Percentiles rank a stretch among this genome's conserved stretches.
These are phyloP conservation scores for Lentithecium fluviatile DNA, from an alignment of 495 filamentous ascomycete genomes.

Conservation along the genomic window DNA sequence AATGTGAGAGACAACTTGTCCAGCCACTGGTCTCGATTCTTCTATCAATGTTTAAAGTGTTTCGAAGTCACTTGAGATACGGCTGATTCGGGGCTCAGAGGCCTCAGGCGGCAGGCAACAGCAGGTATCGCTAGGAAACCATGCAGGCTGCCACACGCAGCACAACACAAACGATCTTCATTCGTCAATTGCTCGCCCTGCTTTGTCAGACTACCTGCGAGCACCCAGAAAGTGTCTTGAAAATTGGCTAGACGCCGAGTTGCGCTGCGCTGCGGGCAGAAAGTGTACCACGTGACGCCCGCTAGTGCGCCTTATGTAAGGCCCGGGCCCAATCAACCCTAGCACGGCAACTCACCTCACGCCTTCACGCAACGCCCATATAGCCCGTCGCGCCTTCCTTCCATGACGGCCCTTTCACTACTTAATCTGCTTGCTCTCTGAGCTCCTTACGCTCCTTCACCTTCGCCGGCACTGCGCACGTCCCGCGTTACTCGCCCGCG, in stretches of 20 bases:
- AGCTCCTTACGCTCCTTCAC: conserved; percentile 24
- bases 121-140: conserved; percentile 28
- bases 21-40: not conserved
- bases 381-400: conserved; percentile 11
- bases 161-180: not conserved
- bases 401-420: conserved; percentile 24
- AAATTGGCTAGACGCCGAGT: too few species aligned
- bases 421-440: conserved; percentile 25
- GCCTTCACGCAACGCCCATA: not conserved
- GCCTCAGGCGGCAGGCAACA: conserved; percentile 27
- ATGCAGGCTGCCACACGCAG: conserved; percentile 11
- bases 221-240: too few species aligned
- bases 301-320: not conserved
- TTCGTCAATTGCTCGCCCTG: not conserved
- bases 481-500: conserved; percentile 3
- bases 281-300: too few species aligned
- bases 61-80: not conserved
- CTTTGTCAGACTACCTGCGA: not conserved
- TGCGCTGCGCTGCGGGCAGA: too few species aligned
- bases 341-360: too few species aligned
- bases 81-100: conserved; percentile 17
- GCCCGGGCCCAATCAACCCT: not conserved
- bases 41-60: conserved; percentile 18
- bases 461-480: not conserved
- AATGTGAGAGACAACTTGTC: too few species aligned